Evolutionary conservation across 2,329 filamentous ascomycete genomes (phyloP).

Genomic region (Pseudophaeomoniella oleicola): DNA sequence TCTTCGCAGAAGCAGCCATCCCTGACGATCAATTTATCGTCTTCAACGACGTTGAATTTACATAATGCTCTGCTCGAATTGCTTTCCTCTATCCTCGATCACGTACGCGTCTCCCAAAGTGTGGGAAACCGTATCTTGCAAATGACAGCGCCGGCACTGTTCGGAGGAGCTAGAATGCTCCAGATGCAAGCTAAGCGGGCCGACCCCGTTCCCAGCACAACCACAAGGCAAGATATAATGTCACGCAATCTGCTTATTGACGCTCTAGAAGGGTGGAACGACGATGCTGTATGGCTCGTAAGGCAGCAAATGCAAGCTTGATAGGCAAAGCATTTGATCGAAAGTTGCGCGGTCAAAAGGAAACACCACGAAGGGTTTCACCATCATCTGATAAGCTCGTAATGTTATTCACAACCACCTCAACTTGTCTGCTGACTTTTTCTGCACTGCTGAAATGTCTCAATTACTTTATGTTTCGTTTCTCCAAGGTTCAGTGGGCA

Average conservation of each 20-base stretch:
- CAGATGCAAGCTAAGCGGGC: neutral
- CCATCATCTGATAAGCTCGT: no score
- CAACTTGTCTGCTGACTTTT: no score
- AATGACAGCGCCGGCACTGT: conserved; percentile 13
- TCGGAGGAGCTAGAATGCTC: neutral
- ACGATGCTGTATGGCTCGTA: conserved; percentile 10
- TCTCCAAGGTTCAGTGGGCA: no score
- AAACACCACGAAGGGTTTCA: no score
- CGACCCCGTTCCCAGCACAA: neutral
- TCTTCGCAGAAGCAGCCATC: neutral
- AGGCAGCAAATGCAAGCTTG: no score
- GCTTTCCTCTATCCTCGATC: conserved; percentile 22
- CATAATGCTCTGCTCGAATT: conserved; percentile 12
- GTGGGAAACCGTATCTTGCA: conserved; percentile 25
- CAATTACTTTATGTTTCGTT: no score
- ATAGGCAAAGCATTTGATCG: no score
- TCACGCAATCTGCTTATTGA: conserved; percentile 3
- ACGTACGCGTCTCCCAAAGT: conserved; percentile 24
- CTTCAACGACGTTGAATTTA: conserved; percentile 4
- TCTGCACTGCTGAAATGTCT: no score
- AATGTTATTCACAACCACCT: no score
- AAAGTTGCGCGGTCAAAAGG: no score
- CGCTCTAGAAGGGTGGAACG: conserved; percentile 9
- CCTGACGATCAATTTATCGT: neutral
- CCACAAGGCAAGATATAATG: conserved; percentile 1